Evolutionary conservation across 202 grass and related monocot species (phyloP), one percentile per base, ranked within the genome.

Genomic region (Dendrocalamus latiflorus): DNA sequence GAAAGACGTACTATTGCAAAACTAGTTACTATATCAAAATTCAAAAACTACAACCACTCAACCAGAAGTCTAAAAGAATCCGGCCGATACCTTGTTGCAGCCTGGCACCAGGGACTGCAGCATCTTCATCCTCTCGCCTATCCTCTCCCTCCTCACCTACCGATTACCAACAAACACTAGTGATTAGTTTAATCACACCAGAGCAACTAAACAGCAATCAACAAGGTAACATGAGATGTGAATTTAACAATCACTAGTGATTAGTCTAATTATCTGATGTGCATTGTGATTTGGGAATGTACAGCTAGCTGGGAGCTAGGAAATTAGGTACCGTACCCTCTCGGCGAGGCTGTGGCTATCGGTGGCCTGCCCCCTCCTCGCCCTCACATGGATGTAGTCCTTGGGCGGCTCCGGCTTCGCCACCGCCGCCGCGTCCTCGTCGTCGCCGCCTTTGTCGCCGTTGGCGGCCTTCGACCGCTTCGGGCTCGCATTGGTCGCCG

Each of bases 381-480:
- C 94, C 61, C 94, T 75, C 26, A 94, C 94, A 86, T 97, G 94
- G 78, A 94, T 92, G 70, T 94, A 97, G 56, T 89, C 94, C 76
- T 91, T 97, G 28, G 8, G 70, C 3, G 91, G 86, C 61, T 92
- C 92, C 6, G 81, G 6, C 51, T 60, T 76, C 37, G 88, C 55
- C 48, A 74, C 75, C 49, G 24, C 53, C 2, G 14, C 57, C 6
- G 30, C 74, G 20, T 8, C 77, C n/a, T n/a, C n/a, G n/a, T n/a
- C n/a, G n/a, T n/a, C n/a, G n/a, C n/a, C n/a, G n/a, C n/a, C n/a
- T n/a, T n/a, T n/a, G n/a, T n/a, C n/a, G n/a, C n/a, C n/a, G n/a
- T n/a, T n/a, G 7, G 4, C 48, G 1, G 49, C 17, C 70, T 67
- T 92, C 16, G 76, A 38, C 76, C 90, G 64, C 82, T 90, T 92